These are phyloP conservation scores for Vanrija sp. DNA, from an alignment of 1,284 basidiomycete genomes.

Conservation along the genomic window DNA sequence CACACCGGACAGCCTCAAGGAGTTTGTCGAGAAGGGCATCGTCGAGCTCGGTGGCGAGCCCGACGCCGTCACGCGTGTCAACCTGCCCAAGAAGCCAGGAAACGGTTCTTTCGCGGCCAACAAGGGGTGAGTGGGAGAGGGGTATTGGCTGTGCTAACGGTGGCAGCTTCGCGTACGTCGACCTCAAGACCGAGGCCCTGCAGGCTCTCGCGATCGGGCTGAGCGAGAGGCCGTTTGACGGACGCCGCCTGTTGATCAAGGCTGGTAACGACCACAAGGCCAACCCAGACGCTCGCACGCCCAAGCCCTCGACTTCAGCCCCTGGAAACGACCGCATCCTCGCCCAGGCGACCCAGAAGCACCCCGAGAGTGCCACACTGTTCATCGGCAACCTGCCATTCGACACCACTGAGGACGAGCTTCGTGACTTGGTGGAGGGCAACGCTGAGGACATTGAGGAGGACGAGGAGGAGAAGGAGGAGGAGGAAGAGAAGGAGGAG, in stretches of 20 bases:
- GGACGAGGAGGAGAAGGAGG: constrained; percentile 22
- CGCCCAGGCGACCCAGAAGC: constrained; percentile 42
- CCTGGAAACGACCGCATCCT: constrained; percentile 13
- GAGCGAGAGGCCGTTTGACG: constrained; percentile 77
- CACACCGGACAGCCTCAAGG: constrained; percentile 63
- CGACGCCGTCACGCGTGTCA: constrained; percentile 52
- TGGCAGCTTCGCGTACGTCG: constrained; percentile 87
- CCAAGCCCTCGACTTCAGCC: constrained; percentile 51
- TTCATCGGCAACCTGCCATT: constrained; percentile 54
- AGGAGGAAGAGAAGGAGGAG: constrained; percentile 32
- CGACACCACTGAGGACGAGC: constrained; percentile 71
- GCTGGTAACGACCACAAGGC: constrained; percentile 67
- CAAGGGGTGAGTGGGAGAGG: constrained; percentile 49
- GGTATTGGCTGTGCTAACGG: not conserved
- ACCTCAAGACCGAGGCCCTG: constrained; percentile 74
- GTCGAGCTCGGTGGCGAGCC: constrained; percentile 32
- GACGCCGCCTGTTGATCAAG: constrained; percentile 88
- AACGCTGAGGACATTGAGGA: constrained; percentile 24
- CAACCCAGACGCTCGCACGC: constrained; percentile 44
- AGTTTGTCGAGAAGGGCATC: constrained; percentile 68
- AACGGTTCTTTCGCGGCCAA: constrained; percentile 50
- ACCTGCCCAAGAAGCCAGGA: constrained; percentile 52
- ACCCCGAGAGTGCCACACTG: constrained; percentile 38
- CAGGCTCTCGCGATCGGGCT: constrained; percentile 70
- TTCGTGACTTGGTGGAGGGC: constrained; percentile 53